Conservation (phyloP, 225 moss, liverwort and hornwort species). For the Pleurozium schreberi region DNA sequence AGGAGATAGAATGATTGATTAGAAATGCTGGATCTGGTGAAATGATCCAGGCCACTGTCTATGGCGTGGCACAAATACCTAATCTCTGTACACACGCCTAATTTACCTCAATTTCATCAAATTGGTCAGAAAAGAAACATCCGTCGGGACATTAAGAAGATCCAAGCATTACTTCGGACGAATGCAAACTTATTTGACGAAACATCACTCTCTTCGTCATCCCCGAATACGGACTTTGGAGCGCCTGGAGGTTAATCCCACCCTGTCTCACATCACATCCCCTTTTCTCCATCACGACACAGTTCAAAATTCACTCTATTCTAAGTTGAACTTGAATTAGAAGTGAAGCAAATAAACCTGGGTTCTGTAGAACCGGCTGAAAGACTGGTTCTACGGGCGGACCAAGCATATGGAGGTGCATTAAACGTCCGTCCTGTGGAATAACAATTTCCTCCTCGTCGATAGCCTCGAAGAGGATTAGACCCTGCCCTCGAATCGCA, state of each 20-base stretch:
- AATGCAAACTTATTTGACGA: not conserved
- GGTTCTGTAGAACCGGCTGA: not conserved
- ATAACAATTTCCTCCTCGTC: not conserved
- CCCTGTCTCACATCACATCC: not conserved
- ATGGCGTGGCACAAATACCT: no score
- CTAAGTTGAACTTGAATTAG: not conserved
- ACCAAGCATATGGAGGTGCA: not conserved
- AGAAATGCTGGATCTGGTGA: not conserved
- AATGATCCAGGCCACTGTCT: not conserved
- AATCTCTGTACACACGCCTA: no score
- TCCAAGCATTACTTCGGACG: not conserved
- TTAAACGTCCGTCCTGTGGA: not conserved
- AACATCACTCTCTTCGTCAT: no score
- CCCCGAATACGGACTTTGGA: not conserved
- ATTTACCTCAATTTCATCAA: not conserved
- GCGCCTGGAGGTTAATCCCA: no score
- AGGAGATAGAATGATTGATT: not conserved
- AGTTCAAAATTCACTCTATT: not conserved
- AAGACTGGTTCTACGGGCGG: accelerated
- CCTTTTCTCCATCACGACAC: not conserved
- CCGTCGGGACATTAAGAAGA: not conserved
- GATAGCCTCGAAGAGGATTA: not conserved
- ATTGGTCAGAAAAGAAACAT: not conserved
- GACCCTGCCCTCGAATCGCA: not conserved
- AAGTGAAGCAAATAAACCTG: not conserved